Conservation (phyloP, 179 eudicot species). For the Kewa caespitosa region DNA sequence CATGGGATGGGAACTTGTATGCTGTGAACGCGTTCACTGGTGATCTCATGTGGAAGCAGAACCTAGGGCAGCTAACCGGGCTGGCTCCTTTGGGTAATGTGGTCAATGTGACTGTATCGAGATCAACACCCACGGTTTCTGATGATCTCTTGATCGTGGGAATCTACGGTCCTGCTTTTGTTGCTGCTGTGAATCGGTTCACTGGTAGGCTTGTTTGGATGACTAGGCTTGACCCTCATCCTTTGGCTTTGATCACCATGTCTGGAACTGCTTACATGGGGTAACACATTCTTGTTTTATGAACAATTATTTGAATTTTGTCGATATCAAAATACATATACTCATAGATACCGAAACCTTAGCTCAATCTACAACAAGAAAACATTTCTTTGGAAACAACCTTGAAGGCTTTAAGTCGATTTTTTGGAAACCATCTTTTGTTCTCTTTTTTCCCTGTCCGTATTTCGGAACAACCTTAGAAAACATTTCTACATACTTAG, state of each 20-base stretch:
- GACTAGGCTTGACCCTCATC: constrained; percentile 30
- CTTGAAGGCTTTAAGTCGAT: too few species aligned
- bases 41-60: constrained; percentile 32
- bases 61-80: constrained; percentile 31
- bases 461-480: too few species aligned
- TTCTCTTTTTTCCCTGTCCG: too few species aligned
- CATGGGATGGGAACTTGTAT: constrained; percentile 40
- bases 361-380: too few species aligned
- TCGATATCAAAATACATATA: too few species aligned
- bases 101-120: constrained; percentile 28
- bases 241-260: constrained; percentile 30
- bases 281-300: neutral
- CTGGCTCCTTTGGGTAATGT: constrained; percentile 19
- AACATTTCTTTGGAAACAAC: too few species aligned
- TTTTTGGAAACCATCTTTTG: too few species aligned
- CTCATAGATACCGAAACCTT: too few species aligned
- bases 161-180: constrained; percentile 37
- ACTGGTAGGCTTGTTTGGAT: constrained; percentile 36
- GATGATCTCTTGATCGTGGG: constrained; percentile 30
- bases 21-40: constrained; percentile 33
- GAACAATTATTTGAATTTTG: too few species aligned
- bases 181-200: constrained; percentile 26
- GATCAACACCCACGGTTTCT: constrained; percentile 31
- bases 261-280: constrained; percentile 31
- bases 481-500: too few species aligned